phyloP scores from a whole-genome alignment of 2,329 filamentous ascomycete genomes.

The Pseudocercospora musae region DNA sequence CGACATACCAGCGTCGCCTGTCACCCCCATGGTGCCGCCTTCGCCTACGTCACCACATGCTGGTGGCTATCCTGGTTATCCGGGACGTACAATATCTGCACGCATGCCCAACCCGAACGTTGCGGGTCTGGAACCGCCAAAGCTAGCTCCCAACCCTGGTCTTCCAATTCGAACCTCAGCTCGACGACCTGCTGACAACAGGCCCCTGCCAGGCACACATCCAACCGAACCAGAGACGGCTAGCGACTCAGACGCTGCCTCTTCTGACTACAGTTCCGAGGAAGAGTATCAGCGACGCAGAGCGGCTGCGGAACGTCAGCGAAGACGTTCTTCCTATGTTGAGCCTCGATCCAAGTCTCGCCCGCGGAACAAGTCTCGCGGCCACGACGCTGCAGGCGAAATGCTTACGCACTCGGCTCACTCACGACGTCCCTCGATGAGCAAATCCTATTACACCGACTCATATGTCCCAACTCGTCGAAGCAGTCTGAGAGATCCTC shows the following conservation, averaged over 20 bases:
- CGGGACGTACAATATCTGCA: conserved; percentile 23
- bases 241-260: conserved; percentile 11
- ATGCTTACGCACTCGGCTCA: background rate
- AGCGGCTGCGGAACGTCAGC: conserved; percentile 5
- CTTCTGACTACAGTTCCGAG: conserved; percentile 24
- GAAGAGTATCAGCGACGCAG: conserved; percentile 14
- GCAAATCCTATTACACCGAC: conserved; percentile 3
- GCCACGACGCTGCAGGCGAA: background rate
- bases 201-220: background rate
- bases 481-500: background rate
- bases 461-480: background rate
- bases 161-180: conserved; percentile 10
- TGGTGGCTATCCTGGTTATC: conserved; percentile 17
- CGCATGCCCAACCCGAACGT: conserved; percentile 21
- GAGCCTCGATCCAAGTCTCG: conserved; percentile 13
- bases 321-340: conserved; percentile 2
- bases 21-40: conserved; percentile 7
- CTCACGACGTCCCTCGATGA: background rate
- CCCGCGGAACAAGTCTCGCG: conserved; percentile 4
- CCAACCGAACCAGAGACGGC: conserved; percentile 3
- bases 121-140: conserved; percentile 18
- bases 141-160: conserved; percentile 8
- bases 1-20: conserved; percentile 23
- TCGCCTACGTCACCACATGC: conserved; percentile 18
- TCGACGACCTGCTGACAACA: conserved; percentile 10